Evolutionary conservation across 495 filamentous ascomycete genomes (phyloP).

Genomic region (Tuber melanosporum): DNA sequence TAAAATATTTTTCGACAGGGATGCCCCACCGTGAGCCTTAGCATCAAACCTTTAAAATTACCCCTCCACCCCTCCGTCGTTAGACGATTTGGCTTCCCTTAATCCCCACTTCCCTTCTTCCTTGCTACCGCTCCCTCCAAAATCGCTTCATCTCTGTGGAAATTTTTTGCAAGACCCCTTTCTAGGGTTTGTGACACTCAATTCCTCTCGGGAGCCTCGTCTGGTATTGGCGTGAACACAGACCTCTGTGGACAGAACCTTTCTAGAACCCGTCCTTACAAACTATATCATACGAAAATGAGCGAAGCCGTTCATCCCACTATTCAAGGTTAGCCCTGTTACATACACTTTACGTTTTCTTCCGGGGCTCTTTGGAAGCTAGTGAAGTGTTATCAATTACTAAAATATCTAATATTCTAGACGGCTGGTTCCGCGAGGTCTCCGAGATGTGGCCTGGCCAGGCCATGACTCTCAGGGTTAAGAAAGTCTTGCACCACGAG

Average conservation of each 20-base stretch:
- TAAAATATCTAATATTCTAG: slow-evolving; percentile 45
- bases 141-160: background rate
- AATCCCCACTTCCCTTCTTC: background rate
- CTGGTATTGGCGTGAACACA: background rate
- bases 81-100: background rate
- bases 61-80: background rate
- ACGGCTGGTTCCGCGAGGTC: slow-evolving; percentile 99
- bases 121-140: background rate
- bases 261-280: background rate
- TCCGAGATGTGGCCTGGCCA: slow-evolving; percentile 98
- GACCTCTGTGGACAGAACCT: background rate
- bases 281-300: slow-evolving; percentile 34
- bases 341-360: background rate
- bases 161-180: background rate
- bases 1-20: background rate
- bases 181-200: background rate
- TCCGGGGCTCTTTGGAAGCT: background rate
- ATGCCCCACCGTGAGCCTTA: background rate
- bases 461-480: slow-evolving; percentile 96
- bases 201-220: background rate
- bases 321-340: slow-evolving; percentile 49
- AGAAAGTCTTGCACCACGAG: slow-evolving; percentile 96
- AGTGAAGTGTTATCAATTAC: background rate
- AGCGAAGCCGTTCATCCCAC: slow-evolving; percentile 55
- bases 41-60: background rate